Evolutionary conservation across 305 asterid species (phyloP).

Genomic region (Fraxinus floribunda): DNA sequence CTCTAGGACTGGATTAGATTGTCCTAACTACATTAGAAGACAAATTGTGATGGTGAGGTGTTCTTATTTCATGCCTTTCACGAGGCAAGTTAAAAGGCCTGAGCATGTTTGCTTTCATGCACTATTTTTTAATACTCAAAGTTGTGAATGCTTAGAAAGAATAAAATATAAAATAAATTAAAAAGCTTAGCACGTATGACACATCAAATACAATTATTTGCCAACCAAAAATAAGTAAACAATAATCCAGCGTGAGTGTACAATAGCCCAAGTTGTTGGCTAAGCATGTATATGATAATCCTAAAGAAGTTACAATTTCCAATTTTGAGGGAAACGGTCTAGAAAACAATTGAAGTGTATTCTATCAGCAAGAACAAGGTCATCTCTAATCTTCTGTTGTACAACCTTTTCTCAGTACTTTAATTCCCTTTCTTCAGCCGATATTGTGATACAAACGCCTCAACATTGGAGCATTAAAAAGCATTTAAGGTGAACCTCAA

Average conservation of each 20-base stretch:
- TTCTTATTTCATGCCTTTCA: not conserved
- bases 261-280: not conserved
- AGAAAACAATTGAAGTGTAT: not conserved
- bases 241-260: not conserved
- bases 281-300: not conserved
- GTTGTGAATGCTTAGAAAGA: not conserved
- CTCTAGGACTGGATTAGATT: not conserved
- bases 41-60: not conserved
- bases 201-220: not conserved
- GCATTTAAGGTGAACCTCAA: not conserved
- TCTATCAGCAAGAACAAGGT: not conserved
- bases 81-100: not conserved
- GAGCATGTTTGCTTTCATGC: not conserved
- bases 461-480: not conserved
- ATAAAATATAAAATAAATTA: not conserved
- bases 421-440: not conserved
- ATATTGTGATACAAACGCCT: not conserved
- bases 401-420: not conserved
- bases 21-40: not conserved
- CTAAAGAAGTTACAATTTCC: not conserved
- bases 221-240: not conserved
- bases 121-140: not conserved
- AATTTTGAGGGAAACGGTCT: not conserved
- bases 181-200: not conserved
- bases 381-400: not conserved